Percentiles rank a stretch among this genome's conserved stretches.
These are phyloP conservation scores for Ophiostoma ulmi DNA, from an alignment of 2,329 filamentous ascomycete species.

Conservation along the genomic window DNA sequence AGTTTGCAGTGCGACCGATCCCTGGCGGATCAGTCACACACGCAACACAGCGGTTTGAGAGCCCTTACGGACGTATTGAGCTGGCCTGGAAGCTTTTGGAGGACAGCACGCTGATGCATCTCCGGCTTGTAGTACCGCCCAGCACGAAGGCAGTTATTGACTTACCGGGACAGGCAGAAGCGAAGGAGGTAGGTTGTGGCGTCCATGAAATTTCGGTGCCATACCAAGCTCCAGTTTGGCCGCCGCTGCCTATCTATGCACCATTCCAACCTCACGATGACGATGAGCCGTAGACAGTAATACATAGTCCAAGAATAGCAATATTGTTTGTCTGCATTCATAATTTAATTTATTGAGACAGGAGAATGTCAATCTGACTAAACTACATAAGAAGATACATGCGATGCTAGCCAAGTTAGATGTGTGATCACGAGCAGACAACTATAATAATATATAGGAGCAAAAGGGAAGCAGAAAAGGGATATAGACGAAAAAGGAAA, in stretches of 20 bases:
- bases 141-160: background rate
- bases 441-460: background rate
- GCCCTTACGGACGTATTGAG: background rate
- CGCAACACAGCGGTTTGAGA: background rate
- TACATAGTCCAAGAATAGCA: background rate
- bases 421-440: background rate
- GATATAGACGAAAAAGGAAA: background rate
- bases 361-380: too few species aligned
- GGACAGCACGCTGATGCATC: background rate
- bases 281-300: background rate
- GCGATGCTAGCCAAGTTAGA: too few species aligned
- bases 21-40: background rate
- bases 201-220: background rate
- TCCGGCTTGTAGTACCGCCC: background rate
- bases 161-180: background rate
- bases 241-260: background rate
- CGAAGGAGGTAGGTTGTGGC: background rate
- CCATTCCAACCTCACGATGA: background rate
- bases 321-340: too few species aligned
- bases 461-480: background rate
- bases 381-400: too few species aligned
- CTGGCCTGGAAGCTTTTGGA: background rate
- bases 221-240: background rate
- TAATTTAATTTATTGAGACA: too few species aligned
- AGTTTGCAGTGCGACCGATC: background rate